phyloP scores from a whole-genome alignment of 345 rosid species.

The Arabis hirsuta region DNA sequence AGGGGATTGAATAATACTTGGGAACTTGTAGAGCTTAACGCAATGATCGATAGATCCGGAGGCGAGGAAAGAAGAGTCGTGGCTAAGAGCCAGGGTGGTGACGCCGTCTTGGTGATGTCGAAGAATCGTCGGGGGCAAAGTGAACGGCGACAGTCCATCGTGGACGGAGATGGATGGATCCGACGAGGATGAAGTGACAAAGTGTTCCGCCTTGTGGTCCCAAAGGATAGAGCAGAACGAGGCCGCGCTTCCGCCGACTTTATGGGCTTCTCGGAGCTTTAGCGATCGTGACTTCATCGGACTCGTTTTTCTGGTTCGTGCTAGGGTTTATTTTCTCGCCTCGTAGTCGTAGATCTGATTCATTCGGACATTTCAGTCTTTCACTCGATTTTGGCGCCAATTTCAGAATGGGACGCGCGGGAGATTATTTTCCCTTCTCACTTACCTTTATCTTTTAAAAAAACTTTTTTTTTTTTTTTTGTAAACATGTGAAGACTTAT shows the following conservation, averaged over 20 bases:
- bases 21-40: constrained; percentile 96
- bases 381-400: background rate
- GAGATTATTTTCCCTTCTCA: background rate
- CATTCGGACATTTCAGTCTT: background rate
- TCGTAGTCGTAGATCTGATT: background rate
- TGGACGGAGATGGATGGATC: constrained; percentile 76
- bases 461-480: too few species aligned
- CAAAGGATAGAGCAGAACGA: constrained; percentile 89
- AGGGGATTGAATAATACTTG: constrained; percentile 48
- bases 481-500: too few species aligned
- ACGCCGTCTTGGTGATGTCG: constrained; percentile 97
- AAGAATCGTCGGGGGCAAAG: constrained; percentile 65
- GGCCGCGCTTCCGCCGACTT: constrained; percentile 48
- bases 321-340: background rate
- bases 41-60: constrained; percentile 95
- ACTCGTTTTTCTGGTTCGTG: background rate
- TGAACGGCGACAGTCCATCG: constrained; percentile 69
- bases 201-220: constrained; percentile 76
- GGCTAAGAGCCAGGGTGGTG: constrained; percentile 82
- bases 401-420: constrained; percentile 4
- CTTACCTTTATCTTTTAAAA: too few species aligned
- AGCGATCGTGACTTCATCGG: constrained; percentile 76
- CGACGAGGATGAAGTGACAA: constrained; percentile 88
- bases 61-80: constrained; percentile 90
- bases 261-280: constrained; percentile 88